phyloP scores from a whole-genome alignment of 2,329 filamentous ascomycete species.

The Phyllachora maydis region DNA sequence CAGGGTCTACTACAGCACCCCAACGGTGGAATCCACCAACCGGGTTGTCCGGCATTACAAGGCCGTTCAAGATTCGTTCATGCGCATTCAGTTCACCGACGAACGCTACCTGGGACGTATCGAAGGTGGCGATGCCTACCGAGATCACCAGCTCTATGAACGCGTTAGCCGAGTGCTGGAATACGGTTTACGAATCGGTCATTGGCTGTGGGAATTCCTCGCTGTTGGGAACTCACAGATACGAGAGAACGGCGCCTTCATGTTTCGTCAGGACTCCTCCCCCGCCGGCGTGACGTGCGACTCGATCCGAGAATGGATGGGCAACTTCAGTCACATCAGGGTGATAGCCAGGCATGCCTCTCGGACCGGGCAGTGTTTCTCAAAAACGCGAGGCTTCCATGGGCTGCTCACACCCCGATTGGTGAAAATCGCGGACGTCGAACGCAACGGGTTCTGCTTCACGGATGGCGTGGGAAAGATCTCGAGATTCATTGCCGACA shows the following conservation, averaged over 20 bases:
- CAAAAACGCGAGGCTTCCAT: constrained; percentile 62
- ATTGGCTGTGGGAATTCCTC: constrained; percentile 69
- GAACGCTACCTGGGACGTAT: constrained; percentile 47
- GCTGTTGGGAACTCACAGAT: constrained; percentile 94
- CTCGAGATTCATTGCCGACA: constrained; percentile 53
- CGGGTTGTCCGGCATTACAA: constrained; percentile 60
- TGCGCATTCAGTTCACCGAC: constrained; percentile 78
- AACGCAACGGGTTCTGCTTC: constrained; percentile 49
- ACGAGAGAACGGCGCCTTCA: constrained; percentile 77
- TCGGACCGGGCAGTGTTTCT: constrained; percentile 85
- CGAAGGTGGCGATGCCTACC: constrained; percentile 25
- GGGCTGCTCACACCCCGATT: constrained; percentile 37
- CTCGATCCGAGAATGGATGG: constrained; percentile 72
- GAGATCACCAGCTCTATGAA: constrained; percentile 51
- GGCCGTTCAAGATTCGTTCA: constrained; percentile 52
- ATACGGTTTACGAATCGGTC: constrained; percentile 67
- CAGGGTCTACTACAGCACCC: constrained; percentile 57
- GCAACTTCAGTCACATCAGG: constrained; percentile 60
- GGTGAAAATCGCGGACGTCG: constrained; percentile 48
- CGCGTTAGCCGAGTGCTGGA: constrained; percentile 50
- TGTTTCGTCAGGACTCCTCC: constrained; percentile 59
- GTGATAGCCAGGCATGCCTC: constrained; percentile 81
- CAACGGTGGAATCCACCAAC: constrained; percentile 71
- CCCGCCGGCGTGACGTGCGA: constrained; percentile 39
- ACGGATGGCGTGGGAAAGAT: constrained; percentile 90